Conservation (phyloP, 306 rosid genomes). For the Castanea mollissima region DNA sequence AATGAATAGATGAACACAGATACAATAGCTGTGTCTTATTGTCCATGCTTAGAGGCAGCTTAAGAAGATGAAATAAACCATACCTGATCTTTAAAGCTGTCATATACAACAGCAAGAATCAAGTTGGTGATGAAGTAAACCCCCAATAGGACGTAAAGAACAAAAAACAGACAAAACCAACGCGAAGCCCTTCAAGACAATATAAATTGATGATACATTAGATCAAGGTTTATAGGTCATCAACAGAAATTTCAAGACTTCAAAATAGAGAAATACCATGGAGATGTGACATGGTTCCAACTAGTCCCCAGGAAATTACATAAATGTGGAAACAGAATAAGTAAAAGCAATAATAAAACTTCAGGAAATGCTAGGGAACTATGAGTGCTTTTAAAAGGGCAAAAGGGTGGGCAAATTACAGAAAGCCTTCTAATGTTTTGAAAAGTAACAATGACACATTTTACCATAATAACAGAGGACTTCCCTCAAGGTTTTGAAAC, state of each 20-base stretch:
- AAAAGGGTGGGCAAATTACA: background rate
- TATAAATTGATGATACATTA: slow-evolving; percentile 17
- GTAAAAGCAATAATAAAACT: background rate
- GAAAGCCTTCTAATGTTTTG: background rate
- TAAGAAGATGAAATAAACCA: slow-evolving; percentile 9
- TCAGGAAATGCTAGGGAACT: background rate
- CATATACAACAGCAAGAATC: slow-evolving; percentile 95
- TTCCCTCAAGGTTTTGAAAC: background rate
- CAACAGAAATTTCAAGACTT: background rate
- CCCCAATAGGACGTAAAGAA: slow-evolving; percentile 86
- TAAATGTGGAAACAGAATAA: background rate
- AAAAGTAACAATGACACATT: background rate
- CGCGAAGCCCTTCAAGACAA: slow-evolving; percentile 78
- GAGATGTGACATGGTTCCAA: background rate
- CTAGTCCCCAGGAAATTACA: background rate
- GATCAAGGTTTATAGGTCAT: slow-evolving; percentile 2
- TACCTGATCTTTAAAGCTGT: slow-evolving; percentile 94
- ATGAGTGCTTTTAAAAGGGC: background rate
- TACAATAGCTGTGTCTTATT: slow-evolving; percentile 5
- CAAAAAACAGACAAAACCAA: slow-evolving; percentile 75
- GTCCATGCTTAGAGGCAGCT: slow-evolving; percentile 1
- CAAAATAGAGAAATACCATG: background rate
- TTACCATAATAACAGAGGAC: background rate
- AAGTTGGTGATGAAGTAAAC: slow-evolving; percentile 93
- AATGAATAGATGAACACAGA: slow-evolving; percentile 9